Base-by-base conservation (phyloP, 2,329 filamentous ascomycete species). In the Hymenoscyphus salicellus region DNA sequence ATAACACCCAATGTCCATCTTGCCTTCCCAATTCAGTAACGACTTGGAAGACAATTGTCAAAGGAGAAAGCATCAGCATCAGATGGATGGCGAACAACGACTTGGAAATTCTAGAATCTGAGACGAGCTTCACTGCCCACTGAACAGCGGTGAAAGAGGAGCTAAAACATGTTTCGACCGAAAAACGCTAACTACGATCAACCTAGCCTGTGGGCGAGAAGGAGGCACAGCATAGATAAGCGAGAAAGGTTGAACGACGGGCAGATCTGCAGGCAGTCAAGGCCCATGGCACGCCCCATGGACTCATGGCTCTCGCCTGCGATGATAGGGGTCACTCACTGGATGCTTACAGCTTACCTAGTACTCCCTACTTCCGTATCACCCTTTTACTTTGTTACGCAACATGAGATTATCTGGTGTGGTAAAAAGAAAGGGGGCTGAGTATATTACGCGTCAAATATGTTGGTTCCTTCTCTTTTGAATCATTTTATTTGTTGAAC, bases 161-260 rank as follows among this genome's bases (percentile, higher is more conserved):
- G 28, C 30, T 26, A 56, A 56, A 56, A 56, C 58, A 60, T 60
- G 58, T 60, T 60, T 60, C 36, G 30, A 56, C 52, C 26, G 16
- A 14, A 20, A 10, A 26, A 28, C 38, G 55, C 60, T 41, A 36
- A 30, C 30, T 32, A n/a, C 16, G 6, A 55, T 41, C 60, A 38
- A 20, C 46, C 28, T 30, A 61, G 59, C 57, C 11, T 55, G 28
- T 52, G 46, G 46, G 46, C 3, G n/a, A 23, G 46, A 23, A 52
- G 23, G 46, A 41, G 32, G 33, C 49, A 36, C 28, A 33, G 30
- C 28, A 16, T 20, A 28, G 61, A 62, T 62, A 33, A 58, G 61
- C 61, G 61, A 62, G 46, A 52, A 17, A 20, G 55, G 41, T 60
- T 60, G 58, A 60, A 49, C n/a, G 38, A 17, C 26, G 11, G 61